Percentiles rank a stretch among this genome's conserved stretches.
Conservation (phyloP, 768 basidiomycete species). For the Hydnomerulius pinastri region DNA sequence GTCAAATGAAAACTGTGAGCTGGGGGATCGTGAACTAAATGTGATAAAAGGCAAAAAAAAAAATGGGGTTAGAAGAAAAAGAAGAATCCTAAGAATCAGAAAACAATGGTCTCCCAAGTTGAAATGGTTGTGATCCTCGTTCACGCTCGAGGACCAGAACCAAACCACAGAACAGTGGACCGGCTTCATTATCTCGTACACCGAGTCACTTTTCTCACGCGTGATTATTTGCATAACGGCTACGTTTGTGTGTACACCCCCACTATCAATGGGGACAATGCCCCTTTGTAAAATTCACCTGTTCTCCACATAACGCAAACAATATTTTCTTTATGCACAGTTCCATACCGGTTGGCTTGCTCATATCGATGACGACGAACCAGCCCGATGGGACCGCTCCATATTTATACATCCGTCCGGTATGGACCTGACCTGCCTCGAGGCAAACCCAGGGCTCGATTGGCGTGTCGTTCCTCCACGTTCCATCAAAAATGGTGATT, state of each 20-base stretch:
- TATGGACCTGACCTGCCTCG: slow-evolving; percentile 19
- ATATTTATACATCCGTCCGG: slow-evolving; percentile 5
- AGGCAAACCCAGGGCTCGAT: slow-evolving; percentile 12
- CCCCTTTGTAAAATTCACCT: not conserved
- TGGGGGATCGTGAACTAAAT: slow-evolving; percentile 35
- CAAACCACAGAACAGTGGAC: slow-evolving; percentile 19
- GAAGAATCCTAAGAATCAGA: slow-evolving; percentile 33
- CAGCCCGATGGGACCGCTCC: slow-evolving; percentile 13
- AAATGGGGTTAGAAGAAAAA: slow-evolving; percentile 38
- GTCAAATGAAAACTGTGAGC: slow-evolving; percentile 37
- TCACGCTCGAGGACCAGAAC: slow-evolving; percentile 28
- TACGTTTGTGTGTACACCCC: slow-evolving; percentile 11
- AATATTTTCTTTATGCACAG: not conserved
- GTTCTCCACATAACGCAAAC: slow-evolving; percentile 1
- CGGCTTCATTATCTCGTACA: slow-evolving; percentile 17
- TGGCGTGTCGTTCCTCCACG: slow-evolving; percentile 5
- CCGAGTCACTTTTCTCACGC: slow-evolving; percentile 22
- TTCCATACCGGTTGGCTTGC: not conserved
- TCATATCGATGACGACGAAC: slow-evolving; percentile 10
- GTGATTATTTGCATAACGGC: slow-evolving; percentile 5
- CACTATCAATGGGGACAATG: not conserved
- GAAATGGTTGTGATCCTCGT: slow-evolving; percentile 30
- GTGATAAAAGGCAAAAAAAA: slow-evolving; percentile 33
- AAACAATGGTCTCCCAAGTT: slow-evolving; percentile 23
- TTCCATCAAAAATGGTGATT: slow-evolving; percentile 16